Percentiles rank a stretch among this genome's conserved stretches.
phyloP scores from a whole-genome alignment of 2,329 filamentous ascomycete species.

The Fonsecaea erecta region DNA sequence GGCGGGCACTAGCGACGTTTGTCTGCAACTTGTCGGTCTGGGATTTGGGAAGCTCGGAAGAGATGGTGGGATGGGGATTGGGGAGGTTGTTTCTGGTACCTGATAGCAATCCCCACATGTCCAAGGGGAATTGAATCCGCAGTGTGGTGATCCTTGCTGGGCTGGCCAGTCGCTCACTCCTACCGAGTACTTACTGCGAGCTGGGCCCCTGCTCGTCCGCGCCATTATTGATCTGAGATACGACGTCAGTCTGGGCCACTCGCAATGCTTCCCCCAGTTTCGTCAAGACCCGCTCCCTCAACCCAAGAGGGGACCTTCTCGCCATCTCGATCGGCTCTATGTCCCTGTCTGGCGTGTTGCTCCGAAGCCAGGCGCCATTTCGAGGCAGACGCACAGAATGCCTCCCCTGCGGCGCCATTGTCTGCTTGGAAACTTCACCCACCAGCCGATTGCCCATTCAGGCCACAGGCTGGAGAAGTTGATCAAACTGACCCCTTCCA shows the following conservation, averaged over 20 bases:
- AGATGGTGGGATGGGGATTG: neutral
- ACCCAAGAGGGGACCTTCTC: slow-evolving; percentile 2
- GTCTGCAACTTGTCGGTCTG: slow-evolving; percentile 5
- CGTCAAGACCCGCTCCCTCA: slow-evolving; percentile 7
- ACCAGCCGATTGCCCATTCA: slow-evolving; percentile 8
- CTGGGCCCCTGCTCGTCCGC: neutral
- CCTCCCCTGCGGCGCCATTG: neutral
- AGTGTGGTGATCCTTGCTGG: neutral
- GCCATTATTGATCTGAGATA: neutral
- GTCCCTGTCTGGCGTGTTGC: slow-evolving; percentile 24
- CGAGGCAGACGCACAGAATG: neutral
- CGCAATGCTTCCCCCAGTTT: slow-evolving; percentile 6
- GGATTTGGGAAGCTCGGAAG: slow-evolving; percentile 1
- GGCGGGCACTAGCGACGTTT: neutral
- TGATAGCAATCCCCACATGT: neutral
- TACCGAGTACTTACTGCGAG: too few relatives aligned
- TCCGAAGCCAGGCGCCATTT: slow-evolving; percentile 21
- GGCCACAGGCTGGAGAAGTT: slow-evolving; percentile 9
- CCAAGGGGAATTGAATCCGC: slow-evolving; percentile 5
- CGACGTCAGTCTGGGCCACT: slow-evolving; percentile 4
- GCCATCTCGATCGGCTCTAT: slow-evolving; percentile 18
- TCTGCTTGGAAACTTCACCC: slow-evolving; percentile 3
- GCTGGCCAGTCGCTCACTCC: neutral
- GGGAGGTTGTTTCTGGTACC: neutral
- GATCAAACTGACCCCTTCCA: slow-evolving; percentile 1